phyloP scores from a whole-genome alignment of 345 rosid species.

The Eucalyptus tenuipes region DNA sequence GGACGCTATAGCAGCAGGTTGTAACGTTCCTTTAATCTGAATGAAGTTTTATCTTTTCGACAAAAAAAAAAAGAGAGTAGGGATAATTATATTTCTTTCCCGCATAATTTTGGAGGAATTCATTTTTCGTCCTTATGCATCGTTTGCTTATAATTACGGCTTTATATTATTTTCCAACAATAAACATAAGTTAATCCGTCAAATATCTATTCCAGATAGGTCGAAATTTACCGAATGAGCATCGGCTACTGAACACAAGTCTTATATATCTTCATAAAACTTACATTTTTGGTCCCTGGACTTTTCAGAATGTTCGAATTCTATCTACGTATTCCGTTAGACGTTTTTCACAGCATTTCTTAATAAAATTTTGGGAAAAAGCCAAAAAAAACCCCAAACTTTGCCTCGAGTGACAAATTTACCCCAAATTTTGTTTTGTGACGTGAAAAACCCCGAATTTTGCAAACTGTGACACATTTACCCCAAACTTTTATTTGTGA shows the following conservation, averaged over 20 bases:
- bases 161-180: not conserved
- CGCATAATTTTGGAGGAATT: not conserved
- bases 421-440: no score
- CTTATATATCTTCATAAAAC: not conserved
- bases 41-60: no score
- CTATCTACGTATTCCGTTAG: rapidly evolving
- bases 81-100: not conserved
- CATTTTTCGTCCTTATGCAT: not conserved
- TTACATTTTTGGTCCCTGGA: rapidly evolving
- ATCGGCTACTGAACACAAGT: rapidly evolving
- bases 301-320: not conserved
- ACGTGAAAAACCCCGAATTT: no score
- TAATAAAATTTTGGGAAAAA: not conserved
- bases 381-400: no score
- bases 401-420: no score
- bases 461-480: no score
- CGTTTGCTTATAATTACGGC: not conserved
- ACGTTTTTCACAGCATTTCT: rapidly evolving
- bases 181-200: not conserved
- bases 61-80: no score
- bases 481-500: no score
- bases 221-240: rapidly evolving
- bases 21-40: no score
- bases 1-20: no score
- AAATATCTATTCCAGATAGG: not conserved